Percentiles rank a stretch among this genome's conserved stretches.
phyloP scores from a whole-genome alignment of 371 early-diverging fungal genomes.

The Polyrhizophydium stewartii region DNA sequence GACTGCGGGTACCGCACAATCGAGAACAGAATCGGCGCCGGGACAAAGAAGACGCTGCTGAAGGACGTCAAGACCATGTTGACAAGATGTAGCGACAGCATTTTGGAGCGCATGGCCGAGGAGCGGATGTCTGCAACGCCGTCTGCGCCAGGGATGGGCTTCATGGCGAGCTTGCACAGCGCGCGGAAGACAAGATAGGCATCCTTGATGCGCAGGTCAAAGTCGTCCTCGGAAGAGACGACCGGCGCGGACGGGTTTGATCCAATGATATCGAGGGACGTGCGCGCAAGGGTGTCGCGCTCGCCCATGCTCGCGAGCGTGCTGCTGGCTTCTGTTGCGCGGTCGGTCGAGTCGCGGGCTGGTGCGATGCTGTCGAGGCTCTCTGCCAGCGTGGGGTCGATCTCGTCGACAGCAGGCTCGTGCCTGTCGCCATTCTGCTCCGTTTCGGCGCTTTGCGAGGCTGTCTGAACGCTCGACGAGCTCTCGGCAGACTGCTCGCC shows the following conservation, averaged over 20 bases:
- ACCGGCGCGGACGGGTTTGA: background rate
- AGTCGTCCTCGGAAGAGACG: conserved; percentile 7
- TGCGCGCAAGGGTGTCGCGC: background rate
- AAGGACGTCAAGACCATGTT: conserved; percentile 46
- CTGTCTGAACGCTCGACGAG: too few species aligned
- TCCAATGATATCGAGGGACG: conserved; percentile 23
- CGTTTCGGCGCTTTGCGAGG: too few species aligned
- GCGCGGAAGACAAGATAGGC: conserved; percentile 87
- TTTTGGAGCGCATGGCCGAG: conserved; percentile 50
- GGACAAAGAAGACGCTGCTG: conserved; percentile 33
- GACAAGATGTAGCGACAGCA: conserved; percentile 54
- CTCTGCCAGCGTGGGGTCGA: too few species aligned
- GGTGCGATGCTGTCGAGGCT: too few species aligned
- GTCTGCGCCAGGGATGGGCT: conserved; percentile 47
- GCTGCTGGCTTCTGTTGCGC: too few species aligned
- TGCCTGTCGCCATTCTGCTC: too few species aligned
- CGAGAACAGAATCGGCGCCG: conserved; percentile 30
- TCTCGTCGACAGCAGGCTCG: too few species aligned
- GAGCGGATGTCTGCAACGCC: conserved; percentile 46
- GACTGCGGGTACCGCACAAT: background rate
- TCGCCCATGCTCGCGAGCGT: too few species aligned
- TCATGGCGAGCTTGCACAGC: conserved; percentile 89
- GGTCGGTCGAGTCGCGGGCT: too few species aligned
- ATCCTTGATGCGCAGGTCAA: conserved; percentile 60
- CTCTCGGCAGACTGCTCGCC: too few species aligned